phyloP scores from a whole-genome alignment of 208 protist species.

The Trypanosoma mega region DNA sequence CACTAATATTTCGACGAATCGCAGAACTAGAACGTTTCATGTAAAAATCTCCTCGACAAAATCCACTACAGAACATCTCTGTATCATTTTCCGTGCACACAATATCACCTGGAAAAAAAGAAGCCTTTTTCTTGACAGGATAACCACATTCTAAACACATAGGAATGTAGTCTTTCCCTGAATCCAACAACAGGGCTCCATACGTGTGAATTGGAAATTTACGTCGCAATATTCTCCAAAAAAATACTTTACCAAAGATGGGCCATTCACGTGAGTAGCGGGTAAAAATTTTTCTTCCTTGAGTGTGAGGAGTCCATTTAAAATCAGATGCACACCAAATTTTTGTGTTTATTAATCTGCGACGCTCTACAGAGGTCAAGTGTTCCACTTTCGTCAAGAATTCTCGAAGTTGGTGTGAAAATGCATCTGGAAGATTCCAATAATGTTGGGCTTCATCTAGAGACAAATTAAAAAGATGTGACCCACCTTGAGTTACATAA shows the following conservation, averaged over 20 bases:
- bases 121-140: background rate
- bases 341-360: conserved; percentile 11
- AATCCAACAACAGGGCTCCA: conserved; percentile 6
- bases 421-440: conserved; percentile 30
- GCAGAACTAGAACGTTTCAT: conserved; percentile 54
- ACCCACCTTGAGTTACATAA: conserved; percentile 34
- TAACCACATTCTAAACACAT: conserved; percentile 25
- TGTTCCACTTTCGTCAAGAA: conserved; percentile 39
- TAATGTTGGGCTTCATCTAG: conserved; percentile 48
- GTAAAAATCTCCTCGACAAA: conserved; percentile 61
- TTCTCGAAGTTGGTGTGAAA: conserved; percentile 55
- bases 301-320: conserved; percentile 10
- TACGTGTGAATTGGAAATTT: conserved; percentile 6
- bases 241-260: conserved; percentile 25
- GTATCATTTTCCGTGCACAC: conserved; percentile 43
- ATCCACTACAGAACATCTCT: conserved; percentile 67
- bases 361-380: conserved; percentile 16
- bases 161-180: conserved; percentile 8
- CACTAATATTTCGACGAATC: conserved; percentile 50
- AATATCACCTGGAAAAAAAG: conserved; percentile 36
- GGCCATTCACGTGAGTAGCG: conserved; percentile 12
- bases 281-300: conserved; percentile 10
- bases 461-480: conserved; percentile 25
- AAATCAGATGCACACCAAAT: conserved; percentile 25
- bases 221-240: conserved; percentile 23